Evolutionary conservation across 1,284 basidiomycete genomes (phyloP), one percentile per base, ranked within the genome.

Genomic region (Ceratobasidium sp.): DNA sequence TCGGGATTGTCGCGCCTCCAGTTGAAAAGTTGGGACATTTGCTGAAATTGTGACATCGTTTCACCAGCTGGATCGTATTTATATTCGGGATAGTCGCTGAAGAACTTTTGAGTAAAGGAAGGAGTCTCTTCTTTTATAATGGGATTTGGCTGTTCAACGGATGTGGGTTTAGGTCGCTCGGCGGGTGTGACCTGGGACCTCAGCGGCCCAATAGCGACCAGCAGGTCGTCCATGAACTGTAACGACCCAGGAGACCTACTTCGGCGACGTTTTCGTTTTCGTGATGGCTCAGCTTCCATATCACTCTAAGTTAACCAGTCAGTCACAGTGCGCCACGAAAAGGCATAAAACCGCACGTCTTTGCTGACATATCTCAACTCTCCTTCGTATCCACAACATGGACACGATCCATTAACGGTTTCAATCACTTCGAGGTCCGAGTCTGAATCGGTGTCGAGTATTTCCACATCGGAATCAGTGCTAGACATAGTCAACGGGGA

Each of bases 41-140:
- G 46, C 18, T 69, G 46, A 44, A 69, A 69, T 28, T 69, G 28
- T 3, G 67, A 55, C 67, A 69, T 69, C 4, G 51, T 44, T 15
- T 44, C 44, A 15, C 51, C 44, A 26, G 67, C 46, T 9, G 67
- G 67, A 15, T 69, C 23, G 39, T 53, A 69, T 49, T 13, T 28
- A 33, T 26, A 69, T 28, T 33, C 51, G 23, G 46, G 26, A n/a
- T 53, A 69, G 13, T 69, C 46, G 46, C 46, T 69, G 49, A 69
- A 69, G 26, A 69, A 69, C 10, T 23, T 3, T 33, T 69, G 67
- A 7, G 55, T 69, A 23, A 28, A 51, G 23, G 67, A 69, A 10
- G 23, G 67, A 10, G 64, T 33, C 20, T 56, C 55, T 13, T 6
- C 26, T 56, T 56, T 56, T 5, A n/a, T 23, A 9, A 9, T 56